Base-by-base conservation (phyloP, 2,329 filamentous ascomycete genomes). In the Neobulgaria alba region DNA sequence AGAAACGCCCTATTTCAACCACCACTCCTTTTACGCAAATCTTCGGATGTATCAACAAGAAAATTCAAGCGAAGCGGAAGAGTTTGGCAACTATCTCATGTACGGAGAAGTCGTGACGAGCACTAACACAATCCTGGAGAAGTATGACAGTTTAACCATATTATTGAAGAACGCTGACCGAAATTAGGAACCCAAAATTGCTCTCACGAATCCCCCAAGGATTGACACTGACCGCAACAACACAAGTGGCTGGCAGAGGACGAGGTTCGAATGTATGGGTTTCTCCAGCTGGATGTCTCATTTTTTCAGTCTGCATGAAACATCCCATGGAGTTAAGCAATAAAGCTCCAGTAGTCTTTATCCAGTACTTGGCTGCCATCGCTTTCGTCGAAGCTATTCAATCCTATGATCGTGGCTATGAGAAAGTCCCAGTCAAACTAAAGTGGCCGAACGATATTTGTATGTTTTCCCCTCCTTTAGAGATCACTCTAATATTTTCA, bases 391-490 rank as follows among this genome's bases (percentile, higher is more conserved):
- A 85, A 47, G 90, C 86, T 0, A 80, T 96, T 47, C 81, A 85
- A 48, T 73, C 71, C 18, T 96, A 96, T 57, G 87, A 82, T 36
- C 63, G 64, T 2, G 85, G 81, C 5, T 96, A 93, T 61, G 70
- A 76, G 4, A 68, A 77, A 0, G 62, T 96, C 3, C 85, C 85
- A 1, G 72, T 98, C 30, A 88, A 85, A 59, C 66, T 98, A 21
- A 98, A 98, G 62, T 98, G 92, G 92, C 92, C 92, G 9, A 98
- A 98, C 56, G 92, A 98, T 58, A 85, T 98, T 40, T 90, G 78
- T 80, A 63, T 61, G 71, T 63, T 7, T n/a, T 26, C n/a, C 3
- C 3, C 10, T 20, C n/a, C 2, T 3, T 29, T 15, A 4, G 7
- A 16, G 20, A 8, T 7, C 12, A 29, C 12, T 7, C 20, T 37